Percentiles rank a stretch among this genome's conserved stretches.
Conservation (phyloP, 352 stramenopile species). For the Blastocystis sp. region DNA sequence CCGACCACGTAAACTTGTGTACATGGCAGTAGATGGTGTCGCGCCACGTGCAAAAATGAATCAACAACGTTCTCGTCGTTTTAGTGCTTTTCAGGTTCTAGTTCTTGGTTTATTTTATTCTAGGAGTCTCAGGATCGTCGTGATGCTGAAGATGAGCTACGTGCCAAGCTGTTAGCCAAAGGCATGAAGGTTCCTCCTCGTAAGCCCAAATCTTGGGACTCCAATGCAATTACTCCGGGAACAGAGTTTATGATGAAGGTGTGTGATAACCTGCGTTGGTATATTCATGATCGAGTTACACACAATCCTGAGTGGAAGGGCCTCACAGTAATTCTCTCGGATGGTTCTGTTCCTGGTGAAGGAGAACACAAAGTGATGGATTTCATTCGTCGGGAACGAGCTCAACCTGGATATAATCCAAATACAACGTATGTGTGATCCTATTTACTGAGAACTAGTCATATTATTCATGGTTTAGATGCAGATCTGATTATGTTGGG, state of each 20-base stretch:
- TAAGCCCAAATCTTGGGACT: conserved; percentile 85
- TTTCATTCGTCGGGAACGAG: conserved; percentile 85
- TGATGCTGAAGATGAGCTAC: conserved; percentile 69
- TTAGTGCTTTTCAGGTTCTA: conserved; percentile 72
- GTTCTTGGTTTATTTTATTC: conserved; percentile 62
- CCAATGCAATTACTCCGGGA: conserved; percentile 94
- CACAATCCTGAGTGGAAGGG: conserved; percentile 84
- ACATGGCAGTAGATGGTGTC: conserved; percentile 67
- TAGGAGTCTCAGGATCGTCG: conserved; percentile 85
- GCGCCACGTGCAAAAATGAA: conserved; percentile 49
- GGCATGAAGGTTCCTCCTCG: conserved; percentile 75
- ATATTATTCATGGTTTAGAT: conserved; percentile 93
- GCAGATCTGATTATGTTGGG: conserved; percentile 98
- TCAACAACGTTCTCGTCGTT: conserved; percentile 85
- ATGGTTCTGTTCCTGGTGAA: conserved; percentile 90
- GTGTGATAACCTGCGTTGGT: conserved; percentile 67
- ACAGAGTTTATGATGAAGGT: conserved; percentile 66
- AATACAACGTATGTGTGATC: conserved; percentile 72
- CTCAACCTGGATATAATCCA: conserved; percentile 86
- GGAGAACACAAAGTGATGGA: conserved; percentile 99
- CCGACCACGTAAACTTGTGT: conserved; percentile 85
- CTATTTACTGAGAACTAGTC: conserved; percentile 66
- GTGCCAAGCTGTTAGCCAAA: conserved; percentile 67
- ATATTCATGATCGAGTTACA: conserved; percentile 73
- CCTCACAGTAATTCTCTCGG: conserved; percentile 90